Evolutionary conservation across 306 rosid genomes (phyloP).

Genomic region (Gynostemma pentaphyllum): DNA sequence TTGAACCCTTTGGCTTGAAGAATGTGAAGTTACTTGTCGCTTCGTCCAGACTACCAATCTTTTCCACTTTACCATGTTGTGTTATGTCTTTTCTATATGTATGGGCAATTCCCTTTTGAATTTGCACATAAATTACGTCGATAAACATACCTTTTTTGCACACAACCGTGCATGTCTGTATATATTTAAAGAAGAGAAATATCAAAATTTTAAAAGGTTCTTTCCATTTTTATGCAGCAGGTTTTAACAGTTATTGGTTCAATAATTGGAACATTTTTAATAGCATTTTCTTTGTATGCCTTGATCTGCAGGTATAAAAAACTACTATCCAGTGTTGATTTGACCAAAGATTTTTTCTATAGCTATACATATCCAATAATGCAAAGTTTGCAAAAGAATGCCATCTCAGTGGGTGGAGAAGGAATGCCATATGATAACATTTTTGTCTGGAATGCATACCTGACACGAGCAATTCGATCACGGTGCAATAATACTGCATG

Average conservation of each 20-base stretch:
- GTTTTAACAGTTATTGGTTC: neutral
- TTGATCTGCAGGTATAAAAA: constrained; percentile 62
- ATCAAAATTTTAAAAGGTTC: neutral
- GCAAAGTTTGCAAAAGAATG: constrained; percentile 87
- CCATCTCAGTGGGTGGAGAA: constrained; percentile 33
- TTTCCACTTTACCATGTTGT: neutral
- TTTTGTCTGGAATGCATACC: constrained; percentile 92
- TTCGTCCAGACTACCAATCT: no score
- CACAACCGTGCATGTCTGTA: neutral
- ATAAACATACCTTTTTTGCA: neutral
- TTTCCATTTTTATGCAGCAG: neutral
- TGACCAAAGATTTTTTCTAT: constrained; percentile 92
- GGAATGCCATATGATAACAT: constrained; percentile 76
- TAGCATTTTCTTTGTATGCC: constrained; percentile 3
- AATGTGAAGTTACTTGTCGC: no score
- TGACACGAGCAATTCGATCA: constrained; percentile 74
- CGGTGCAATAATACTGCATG: constrained; percentile 83
- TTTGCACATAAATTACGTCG: neutral
- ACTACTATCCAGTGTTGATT: constrained; percentile 79
- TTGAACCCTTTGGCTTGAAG: no score
- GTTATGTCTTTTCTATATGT: neutral
- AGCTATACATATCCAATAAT: constrained; percentile 93
- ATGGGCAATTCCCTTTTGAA: neutral
- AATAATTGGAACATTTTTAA: neutral
- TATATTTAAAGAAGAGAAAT: neutral